phyloP scores from a whole-genome alignment of 1,139 yeast species.

The Pichia sp. region DNA sequence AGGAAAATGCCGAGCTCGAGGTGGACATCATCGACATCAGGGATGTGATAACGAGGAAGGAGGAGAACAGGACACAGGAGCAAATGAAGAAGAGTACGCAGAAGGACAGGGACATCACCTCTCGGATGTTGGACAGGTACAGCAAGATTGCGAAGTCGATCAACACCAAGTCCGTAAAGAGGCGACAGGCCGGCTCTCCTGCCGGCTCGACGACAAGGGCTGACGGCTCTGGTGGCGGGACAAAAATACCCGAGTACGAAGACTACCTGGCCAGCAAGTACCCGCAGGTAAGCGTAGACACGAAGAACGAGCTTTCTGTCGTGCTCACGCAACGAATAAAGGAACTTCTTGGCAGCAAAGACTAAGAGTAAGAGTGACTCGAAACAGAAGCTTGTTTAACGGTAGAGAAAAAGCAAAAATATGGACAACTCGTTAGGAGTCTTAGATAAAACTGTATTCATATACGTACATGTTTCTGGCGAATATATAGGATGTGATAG shows the following conservation, averaged over 20 bases:
- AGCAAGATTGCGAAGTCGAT: conserved; percentile 29
- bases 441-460: neutral
- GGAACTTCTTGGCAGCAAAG: conserved; percentile 1
- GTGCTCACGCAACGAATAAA: conserved; percentile 37
- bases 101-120: conserved; percentile 21
- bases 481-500: no score
- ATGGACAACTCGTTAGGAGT: neutral
- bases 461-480: neutral
- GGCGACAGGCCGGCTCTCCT: neutral
- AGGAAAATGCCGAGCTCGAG: neutral
- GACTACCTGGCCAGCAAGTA: conserved; percentile 16
- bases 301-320: conserved; percentile 30
- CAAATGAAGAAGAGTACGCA: neutral
- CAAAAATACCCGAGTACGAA: conserved; percentile 21
- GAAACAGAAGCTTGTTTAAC: neutral
- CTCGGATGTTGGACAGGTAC: conserved; percentile 37
- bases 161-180: conserved; percentile 2
- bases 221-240: neutral
- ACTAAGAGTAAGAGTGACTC: neutral
- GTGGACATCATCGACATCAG: conserved; percentile 19
- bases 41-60: neutral
- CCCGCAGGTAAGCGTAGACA: conserved; percentile 13
- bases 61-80: neutral
- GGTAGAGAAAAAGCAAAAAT: neutral
- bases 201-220: neutral